These are phyloP conservation scores for Aspergillus chevalieri DNA, from an alignment of 2,329 filamentous ascomycete genomes.

Conservation along the genomic window DNA sequence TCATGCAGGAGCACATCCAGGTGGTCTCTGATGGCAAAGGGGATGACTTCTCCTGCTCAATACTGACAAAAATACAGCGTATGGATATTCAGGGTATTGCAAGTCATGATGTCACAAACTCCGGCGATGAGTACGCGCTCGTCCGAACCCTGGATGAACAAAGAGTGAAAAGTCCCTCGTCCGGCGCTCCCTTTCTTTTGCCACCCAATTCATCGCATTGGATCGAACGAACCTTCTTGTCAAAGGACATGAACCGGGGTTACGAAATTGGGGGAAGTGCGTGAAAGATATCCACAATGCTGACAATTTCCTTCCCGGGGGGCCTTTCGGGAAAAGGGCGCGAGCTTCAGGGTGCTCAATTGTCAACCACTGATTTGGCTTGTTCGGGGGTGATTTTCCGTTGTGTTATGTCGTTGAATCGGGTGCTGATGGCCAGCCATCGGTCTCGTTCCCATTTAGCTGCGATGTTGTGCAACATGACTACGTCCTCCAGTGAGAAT, in stretches of 20 bases:
- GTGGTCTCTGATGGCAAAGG: background rate
- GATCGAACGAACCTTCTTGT: background rate
- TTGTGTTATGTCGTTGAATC: conserved; percentile 47
- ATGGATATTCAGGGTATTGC: background rate
- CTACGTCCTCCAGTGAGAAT: conserved; percentile 20
- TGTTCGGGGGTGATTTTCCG: conserved; percentile 39
- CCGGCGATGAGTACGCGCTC: background rate
- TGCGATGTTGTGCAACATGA: conserved; percentile 39
- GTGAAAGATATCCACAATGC: background rate
- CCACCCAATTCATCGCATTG: background rate
- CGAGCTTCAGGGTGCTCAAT: conserved; percentile 1
- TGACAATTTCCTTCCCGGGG: background rate
- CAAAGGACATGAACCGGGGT: background rate
- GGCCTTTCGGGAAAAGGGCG: background rate
- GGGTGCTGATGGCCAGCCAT: conserved; percentile 44
- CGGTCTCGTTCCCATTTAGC: conserved; percentile 37
- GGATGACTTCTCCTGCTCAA: too few relatives aligned
- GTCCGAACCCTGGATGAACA: conserved; percentile 6
- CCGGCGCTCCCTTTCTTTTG: background rate
- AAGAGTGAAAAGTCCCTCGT: conserved; percentile 2
- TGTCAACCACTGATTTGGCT: conserved; percentile 15
- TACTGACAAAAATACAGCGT: too few relatives aligned
- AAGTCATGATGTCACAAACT: conserved; percentile 7
- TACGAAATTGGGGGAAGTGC: background rate
- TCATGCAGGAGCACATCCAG: background rate